These are phyloP conservation scores for Plasmodium fragile DNA, from an alignment of 169 alveolate genomes.

Conservation along the genomic window DNA sequence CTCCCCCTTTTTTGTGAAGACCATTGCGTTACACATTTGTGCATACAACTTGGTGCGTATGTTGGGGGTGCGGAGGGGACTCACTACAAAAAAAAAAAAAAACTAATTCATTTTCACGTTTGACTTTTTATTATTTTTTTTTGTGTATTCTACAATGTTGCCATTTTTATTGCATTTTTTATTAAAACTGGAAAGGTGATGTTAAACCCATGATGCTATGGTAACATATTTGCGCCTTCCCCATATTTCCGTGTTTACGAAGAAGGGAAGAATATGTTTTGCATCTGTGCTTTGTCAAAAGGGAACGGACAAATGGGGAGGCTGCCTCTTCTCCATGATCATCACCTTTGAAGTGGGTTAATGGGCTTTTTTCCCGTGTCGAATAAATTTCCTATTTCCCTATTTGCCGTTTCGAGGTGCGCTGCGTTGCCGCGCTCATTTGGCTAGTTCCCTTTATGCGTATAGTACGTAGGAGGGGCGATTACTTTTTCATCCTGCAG, in stretches of 20 bases:
- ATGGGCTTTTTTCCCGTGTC: neutral
- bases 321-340: neutral
- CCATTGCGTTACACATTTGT: neutral
- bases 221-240: neutral
- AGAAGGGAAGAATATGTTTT: neutral
- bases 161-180: too few species aligned
- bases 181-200: too few species aligned
- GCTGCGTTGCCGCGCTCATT: neutral
- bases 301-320: neutral
- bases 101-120: neutral
- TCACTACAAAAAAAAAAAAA: neutral
- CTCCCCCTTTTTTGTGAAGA: neutral
- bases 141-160: neutral
- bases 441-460: neutral
- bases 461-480: neutral
- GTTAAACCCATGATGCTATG: neutral
- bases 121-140: neutral
- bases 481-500: neutral
- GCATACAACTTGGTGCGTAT: neutral
- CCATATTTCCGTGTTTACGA: neutral
- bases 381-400: neutral
- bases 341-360: neutral
- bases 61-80: neutral
- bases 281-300: neutral
- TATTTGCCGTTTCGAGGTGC: neutral